These are phyloP conservation scores for Helichrysum umbraculigerum DNA, from an alignment of 129 eudicot species.

Conservation along the genomic window DNA sequence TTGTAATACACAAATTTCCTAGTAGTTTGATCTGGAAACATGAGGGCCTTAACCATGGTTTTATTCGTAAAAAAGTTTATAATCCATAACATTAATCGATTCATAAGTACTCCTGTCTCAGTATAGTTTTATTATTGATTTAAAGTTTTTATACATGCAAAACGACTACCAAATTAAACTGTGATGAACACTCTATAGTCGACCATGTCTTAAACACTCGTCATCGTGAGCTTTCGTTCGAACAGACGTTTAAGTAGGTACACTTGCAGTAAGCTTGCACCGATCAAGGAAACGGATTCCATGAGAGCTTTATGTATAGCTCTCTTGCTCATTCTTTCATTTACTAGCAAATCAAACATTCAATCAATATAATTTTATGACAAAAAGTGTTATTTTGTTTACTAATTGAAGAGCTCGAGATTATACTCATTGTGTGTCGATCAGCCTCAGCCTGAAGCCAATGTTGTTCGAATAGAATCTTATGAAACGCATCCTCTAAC, in stretches of 20 bases:
- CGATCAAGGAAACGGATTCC: constrained; percentile 65
- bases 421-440: constrained; percentile 67
- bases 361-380: not conserved
- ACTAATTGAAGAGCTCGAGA: not conserved
- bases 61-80: no score
- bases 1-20: no score
- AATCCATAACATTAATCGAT: no score
- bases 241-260: constrained; percentile 72
- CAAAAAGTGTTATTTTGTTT: no score
- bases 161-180: constrained; percentile 3
- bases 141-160: not conserved
- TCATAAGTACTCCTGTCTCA: no score
- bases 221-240: constrained; percentile 61
- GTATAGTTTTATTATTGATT: no score
- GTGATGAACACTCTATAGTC: constrained; percentile 6
- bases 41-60: no score
- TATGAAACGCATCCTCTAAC: constrained; percentile 65
- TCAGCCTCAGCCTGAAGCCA: constrained; percentile 90
- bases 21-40: no score
- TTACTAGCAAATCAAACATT: constrained; percentile 56
- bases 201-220: constrained; percentile 49
- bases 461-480: constrained; percentile 78
- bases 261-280: constrained; percentile 76
- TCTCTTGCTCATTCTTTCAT: constrained; percentile 78
- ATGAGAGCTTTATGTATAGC: constrained; percentile 74